Evolutionary conservation across 257 asterid genomes (phyloP).

Genomic region (Oldenlandia corymbosa): DNA sequence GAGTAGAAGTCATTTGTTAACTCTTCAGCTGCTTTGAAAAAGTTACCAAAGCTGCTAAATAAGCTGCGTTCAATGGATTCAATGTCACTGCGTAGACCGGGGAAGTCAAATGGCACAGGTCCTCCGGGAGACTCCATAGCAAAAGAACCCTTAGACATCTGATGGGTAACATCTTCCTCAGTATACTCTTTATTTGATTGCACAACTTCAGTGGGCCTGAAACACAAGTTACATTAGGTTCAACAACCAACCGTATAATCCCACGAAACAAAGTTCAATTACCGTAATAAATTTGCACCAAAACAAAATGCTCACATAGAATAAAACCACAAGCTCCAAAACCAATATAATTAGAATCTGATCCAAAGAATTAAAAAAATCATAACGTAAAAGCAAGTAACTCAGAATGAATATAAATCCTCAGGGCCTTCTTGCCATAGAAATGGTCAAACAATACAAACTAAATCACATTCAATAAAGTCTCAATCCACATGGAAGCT

Average conservation of each 20-base stretch:
- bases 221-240: constrained; percentile 12
- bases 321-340: not conserved
- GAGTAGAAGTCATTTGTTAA: constrained; percentile 49
- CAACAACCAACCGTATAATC: not conserved
- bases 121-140: constrained; percentile 30
- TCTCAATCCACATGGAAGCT: no score
- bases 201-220: constrained; percentile 80
- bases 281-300: not conserved
- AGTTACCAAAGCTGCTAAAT: constrained; percentile 33
- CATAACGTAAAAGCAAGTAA: not conserved
- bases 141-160: constrained; percentile 49
- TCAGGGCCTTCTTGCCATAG: not conserved
- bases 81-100: constrained; percentile 64
- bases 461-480: not conserved
- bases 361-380: not conserved
- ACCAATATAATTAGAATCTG: not conserved
- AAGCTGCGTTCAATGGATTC: constrained; percentile 63
- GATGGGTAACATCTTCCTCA: constrained; percentile 78
- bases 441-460: not conserved
- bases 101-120: constrained; percentile 43
- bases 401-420: not conserved
- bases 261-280: not conserved
- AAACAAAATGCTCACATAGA: not conserved
- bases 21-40: constrained; percentile 58
- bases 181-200: constrained; percentile 68